These are phyloP conservation scores for Tetracladium maxilliforme DNA, from an alignment of 2,329 filamentous ascomycete species.

Conservation along the genomic window DNA sequence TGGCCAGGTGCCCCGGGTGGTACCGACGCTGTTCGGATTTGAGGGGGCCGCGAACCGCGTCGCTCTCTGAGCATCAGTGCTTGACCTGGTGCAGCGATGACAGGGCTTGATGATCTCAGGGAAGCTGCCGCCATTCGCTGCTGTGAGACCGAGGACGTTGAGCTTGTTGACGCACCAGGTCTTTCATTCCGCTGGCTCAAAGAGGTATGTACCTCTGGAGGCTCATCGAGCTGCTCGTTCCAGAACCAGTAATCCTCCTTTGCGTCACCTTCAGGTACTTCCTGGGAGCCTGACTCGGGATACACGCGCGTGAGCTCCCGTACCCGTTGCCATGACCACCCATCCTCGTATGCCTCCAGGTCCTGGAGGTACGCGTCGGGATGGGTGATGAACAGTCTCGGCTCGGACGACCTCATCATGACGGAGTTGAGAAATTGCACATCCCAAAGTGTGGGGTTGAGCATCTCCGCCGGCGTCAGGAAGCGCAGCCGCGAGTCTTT, in stretches of 20 bases:
- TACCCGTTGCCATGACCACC: constrained; percentile 59
- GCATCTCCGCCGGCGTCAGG: constrained; percentile 55
- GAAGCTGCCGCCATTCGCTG: too few species aligned
- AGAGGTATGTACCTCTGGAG: constrained; percentile 28
- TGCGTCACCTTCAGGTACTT: constrained; percentile 45
- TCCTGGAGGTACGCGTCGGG: constrained; percentile 62
- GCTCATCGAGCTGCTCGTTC: constrained; percentile 47
- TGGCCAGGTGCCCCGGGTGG: too few species aligned
- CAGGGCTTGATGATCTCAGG: too few species aligned
- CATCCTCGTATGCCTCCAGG: constrained; percentile 24
- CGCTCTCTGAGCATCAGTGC: too few species aligned
- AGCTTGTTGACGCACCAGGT: constrained; percentile 30
- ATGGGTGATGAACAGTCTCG: constrained; percentile 62
- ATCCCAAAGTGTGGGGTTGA: constrained; percentile 58
- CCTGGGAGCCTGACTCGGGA: constrained; percentile 23
- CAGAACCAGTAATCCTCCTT: constrained; percentile 54
- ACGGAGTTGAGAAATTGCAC: constrained; percentile 56
- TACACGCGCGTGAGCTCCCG: constrained; percentile 45
- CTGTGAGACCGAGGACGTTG: constrained; percentile 18
- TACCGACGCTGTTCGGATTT: too few species aligned
- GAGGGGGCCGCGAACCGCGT: too few species aligned
- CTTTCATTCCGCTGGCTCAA: too few species aligned
- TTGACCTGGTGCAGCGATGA: too few species aligned
- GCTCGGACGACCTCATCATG: constrained; percentile 53
- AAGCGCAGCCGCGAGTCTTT: constrained; percentile 61